Evolutionary conservation across 352 stramenopile species (phyloP).

Genomic region (Phytopythium cucurbitacearum): DNA sequence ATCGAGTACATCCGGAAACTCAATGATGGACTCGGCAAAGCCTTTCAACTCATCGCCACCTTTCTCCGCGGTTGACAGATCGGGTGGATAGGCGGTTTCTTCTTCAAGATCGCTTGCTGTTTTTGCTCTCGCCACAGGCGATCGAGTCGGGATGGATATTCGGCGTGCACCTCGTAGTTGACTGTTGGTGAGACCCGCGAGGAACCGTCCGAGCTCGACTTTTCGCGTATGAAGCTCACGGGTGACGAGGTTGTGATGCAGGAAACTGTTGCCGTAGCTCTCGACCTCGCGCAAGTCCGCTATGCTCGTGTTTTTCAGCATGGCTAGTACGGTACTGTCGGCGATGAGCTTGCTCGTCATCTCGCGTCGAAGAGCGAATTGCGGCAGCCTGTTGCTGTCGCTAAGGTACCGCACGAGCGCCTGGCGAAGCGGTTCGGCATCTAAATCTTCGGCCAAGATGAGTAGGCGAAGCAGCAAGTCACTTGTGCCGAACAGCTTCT

Average conservation of each 20-base stretch:
- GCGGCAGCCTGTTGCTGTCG: constrained; percentile 32
- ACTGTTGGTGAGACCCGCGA: constrained; percentile 54
- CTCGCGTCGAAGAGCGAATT: constrained; percentile 66
- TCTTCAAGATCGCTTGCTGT: background rate
- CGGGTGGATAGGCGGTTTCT: background rate
- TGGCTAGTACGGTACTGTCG: constrained; percentile 55
- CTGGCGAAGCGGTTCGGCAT: constrained; percentile 47
- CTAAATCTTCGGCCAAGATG: constrained; percentile 70
- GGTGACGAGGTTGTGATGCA: constrained; percentile 48
- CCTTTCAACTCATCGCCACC: constrained; percentile 17
- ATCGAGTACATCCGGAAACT: constrained; percentile 56
- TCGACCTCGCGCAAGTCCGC: constrained; percentile 50
- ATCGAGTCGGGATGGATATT: background rate
- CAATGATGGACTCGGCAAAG: constrained; percentile 33
- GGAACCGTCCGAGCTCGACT: constrained; percentile 45
- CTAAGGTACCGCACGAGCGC: constrained; percentile 57
- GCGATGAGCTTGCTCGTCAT: constrained; percentile 72
- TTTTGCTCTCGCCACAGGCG: background rate
- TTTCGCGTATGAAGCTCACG: constrained; percentile 64
- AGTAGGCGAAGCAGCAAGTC: constrained; percentile 69
- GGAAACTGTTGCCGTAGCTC: constrained; percentile 33
- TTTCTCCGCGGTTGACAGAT: constrained; percentile 1
- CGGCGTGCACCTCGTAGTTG: constrained; percentile 32
- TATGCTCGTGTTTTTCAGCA: constrained; percentile 52
- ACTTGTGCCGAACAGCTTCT: constrained; percentile 64